phyloP scores from a whole-genome alignment of 1,284 basidiomycete species.

The Entoloma clypeatum region DNA sequence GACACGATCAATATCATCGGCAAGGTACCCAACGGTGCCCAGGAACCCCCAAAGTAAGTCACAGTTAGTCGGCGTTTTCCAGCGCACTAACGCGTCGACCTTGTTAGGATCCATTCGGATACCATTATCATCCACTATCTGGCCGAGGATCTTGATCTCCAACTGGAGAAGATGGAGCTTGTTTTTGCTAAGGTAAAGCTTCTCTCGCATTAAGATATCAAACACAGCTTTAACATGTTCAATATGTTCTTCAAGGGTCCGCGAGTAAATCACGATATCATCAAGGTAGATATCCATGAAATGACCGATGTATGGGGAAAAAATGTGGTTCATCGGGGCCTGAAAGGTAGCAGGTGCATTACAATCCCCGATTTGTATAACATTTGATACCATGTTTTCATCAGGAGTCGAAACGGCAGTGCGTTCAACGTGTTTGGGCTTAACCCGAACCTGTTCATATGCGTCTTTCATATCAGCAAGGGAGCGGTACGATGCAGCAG shows the following conservation, averaged over 20 bases:
- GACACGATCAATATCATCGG: constrained; percentile 25
- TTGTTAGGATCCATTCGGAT: constrained; percentile 34
- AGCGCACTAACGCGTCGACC: constrained; percentile 1
- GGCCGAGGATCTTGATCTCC: constrained; percentile 25
- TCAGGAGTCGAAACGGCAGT: constrained; percentile 26
- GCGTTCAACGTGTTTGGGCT: constrained; percentile 26
- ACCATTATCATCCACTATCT: constrained; percentile 30
- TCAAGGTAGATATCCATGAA: constrained; percentile 28
- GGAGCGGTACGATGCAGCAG: constrained; percentile 21
- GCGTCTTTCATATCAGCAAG: constrained; percentile 30
- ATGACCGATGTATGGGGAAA: constrained; percentile 20
- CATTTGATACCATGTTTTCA: constrained; percentile 31
- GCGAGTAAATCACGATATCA: constrained; percentile 34
- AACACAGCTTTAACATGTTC: constrained; percentile 27
- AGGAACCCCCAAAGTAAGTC: constrained; percentile 6
- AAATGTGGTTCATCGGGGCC: constrained; percentile 26
- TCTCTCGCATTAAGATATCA: constrained; percentile 20
- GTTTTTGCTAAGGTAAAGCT: constrained; percentile 10
- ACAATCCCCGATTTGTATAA: constrained; percentile 4
- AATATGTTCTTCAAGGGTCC: constrained; percentile 31
- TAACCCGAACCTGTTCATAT: constrained; percentile 33
- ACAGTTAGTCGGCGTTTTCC: constrained; percentile 8
- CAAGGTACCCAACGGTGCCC: constrained; percentile 13
- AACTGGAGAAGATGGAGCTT: constrained; percentile 16
- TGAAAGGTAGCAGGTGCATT: constrained; percentile 4